A percentile compares a stretch with the other conserved stretches of the same genome.
Evolutionary conservation across 2,329 filamentous ascomycete genomes (phyloP).

Genomic region (Aspergillus awamori): DNA sequence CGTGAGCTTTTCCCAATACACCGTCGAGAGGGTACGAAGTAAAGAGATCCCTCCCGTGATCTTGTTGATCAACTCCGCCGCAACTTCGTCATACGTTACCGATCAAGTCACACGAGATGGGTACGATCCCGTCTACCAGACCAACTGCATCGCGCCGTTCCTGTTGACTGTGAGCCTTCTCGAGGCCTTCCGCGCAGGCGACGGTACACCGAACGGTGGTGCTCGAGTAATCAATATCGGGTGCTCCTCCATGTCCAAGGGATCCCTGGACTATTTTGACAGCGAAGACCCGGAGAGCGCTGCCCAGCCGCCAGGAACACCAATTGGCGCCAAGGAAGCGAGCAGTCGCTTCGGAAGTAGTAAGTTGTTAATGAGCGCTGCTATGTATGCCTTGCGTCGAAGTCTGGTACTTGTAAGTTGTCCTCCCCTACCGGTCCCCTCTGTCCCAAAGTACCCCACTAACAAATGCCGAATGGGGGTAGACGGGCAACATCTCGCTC

Average conservation of each 20-base stretch:
- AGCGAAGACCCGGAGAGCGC: slow-evolving; percentile 22
- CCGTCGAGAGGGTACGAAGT: slow-evolving; percentile 36
- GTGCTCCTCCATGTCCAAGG: slow-evolving; percentile 36
- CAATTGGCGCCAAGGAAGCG: slow-evolving; percentile 34
- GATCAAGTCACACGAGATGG: slow-evolving; percentile 38
- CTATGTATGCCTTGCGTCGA: slow-evolving; percentile 42
- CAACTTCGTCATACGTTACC: slow-evolving; percentile 36
- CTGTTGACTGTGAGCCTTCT: slow-evolving; percentile 40
- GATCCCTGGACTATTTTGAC: slow-evolving; percentile 39
- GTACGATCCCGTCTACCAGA: slow-evolving; percentile 42
- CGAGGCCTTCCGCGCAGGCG: slow-evolving; percentile 40
- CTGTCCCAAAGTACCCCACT: slow-evolving; percentile 5
- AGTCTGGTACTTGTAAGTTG: slow-evolving; percentile 38
- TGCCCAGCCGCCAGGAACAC: slow-evolving; percentile 25
- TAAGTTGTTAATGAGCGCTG: slow-evolving; percentile 38
- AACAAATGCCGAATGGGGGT: slow-evolving; percentile 7
- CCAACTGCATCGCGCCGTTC: slow-evolving; percentile 41
- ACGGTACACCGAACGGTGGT: slow-evolving; percentile 34
- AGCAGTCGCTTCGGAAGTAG: slow-evolving; percentile 38
- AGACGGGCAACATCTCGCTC: slow-evolving; percentile 40
- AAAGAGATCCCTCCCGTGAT: slow-evolving; percentile 41
- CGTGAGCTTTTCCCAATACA: slow-evolving; percentile 33
- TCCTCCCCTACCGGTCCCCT: not conserved
- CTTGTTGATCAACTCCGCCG: slow-evolving; percentile 38
- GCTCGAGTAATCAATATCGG: slow-evolving; percentile 42